Percentiles rank a stretch among this genome's conserved stretches.
These are phyloP conservation scores for Huntiella bhutanensis DNA, from an alignment of 2,329 filamentous ascomycete species.

Conservation along the genomic window DNA sequence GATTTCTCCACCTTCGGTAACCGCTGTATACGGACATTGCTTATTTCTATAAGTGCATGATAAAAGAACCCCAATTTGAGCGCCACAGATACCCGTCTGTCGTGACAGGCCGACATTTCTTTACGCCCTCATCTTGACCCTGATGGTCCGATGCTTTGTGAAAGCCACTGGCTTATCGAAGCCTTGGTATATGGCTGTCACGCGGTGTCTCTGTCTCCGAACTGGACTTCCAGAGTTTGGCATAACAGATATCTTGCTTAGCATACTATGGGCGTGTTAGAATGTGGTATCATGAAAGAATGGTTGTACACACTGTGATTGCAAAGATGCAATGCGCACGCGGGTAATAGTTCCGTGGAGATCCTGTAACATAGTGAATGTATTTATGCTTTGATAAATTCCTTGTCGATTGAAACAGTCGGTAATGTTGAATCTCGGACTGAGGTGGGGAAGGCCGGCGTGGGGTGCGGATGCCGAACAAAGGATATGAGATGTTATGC, in stretches of 20 bases:
- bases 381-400: neutral
- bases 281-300: neutral
- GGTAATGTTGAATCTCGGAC: neutral
- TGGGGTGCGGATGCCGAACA: too few species aligned
- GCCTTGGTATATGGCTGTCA: slow-evolving; percentile 14
- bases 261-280: neutral
- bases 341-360: slow-evolving; percentile 25
- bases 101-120: too few species aligned
- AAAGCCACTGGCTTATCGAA: slow-evolving; percentile 16
- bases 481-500: too few species aligned
- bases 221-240: neutral
- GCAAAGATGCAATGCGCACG: slow-evolving; percentile 28
- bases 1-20: too few species aligned
- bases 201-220: slow-evolving; percentile 16
- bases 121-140: neutral
- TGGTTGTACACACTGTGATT: slow-evolving; percentile 24
- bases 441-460: neutral
- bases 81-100: too few species aligned
- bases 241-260: neutral
- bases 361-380: slow-evolving; percentile 20
- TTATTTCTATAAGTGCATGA: too few species aligned
- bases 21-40: too few species aligned
- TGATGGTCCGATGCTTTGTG: slow-evolving; percentile 16
- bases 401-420: too few species aligned
- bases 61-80: too few species aligned